Conservation (phyloP, 371 early-diverging fungal species). For the Syncephalastrum sp. region DNA sequence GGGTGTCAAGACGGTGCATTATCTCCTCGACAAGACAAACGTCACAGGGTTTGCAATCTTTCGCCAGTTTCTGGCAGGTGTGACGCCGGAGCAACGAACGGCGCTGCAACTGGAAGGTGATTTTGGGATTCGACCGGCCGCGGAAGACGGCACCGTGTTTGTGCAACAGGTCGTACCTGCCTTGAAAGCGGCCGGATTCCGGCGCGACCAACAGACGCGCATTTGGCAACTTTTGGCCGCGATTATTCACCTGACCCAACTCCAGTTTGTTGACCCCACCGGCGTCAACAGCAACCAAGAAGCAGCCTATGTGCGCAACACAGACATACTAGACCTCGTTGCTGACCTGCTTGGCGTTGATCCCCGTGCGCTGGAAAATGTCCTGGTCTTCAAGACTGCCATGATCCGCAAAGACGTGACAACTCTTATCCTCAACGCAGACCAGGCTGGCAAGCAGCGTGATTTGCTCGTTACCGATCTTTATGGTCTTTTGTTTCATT, state of each 20-base stretch:
- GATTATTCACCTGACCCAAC: conserved; percentile 82
- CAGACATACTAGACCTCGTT: conserved; percentile 68
- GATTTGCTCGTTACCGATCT: conserved; percentile 76
- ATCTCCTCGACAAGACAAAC: conserved; percentile 87
- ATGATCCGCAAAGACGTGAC: conserved; percentile 79
- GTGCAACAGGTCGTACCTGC: conserved; percentile 29
- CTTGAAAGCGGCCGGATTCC: conserved; percentile 81
- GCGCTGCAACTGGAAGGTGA: conserved; percentile 25
- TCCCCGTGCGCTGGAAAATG: conserved; percentile 71
- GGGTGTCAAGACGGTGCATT: conserved; percentile 89
- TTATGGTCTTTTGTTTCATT: conserved; percentile 83
- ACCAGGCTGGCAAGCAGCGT: conserved; percentile 73
- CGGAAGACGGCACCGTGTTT: conserved; percentile 20
- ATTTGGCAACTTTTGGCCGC: conserved; percentile 83
- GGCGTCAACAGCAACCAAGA: conserved; percentile 56
- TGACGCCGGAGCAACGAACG: conserved; percentile 39
- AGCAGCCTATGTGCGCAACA: conserved; percentile 70
- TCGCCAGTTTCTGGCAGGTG: conserved; percentile 74
- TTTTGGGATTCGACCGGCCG: no score
- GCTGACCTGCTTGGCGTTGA: conserved; percentile 88
- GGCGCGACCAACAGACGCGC: conserved; percentile 69
- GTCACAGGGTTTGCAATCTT: conserved; percentile 86
- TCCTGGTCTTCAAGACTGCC: conserved; percentile 82
- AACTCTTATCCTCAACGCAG: conserved; percentile 80
- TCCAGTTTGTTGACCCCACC: conserved; percentile 69